Evolutionary conservation across 2,329 filamentous ascomycete genomes (phyloP).

Genomic region (Fusarium proliferatum): DNA sequence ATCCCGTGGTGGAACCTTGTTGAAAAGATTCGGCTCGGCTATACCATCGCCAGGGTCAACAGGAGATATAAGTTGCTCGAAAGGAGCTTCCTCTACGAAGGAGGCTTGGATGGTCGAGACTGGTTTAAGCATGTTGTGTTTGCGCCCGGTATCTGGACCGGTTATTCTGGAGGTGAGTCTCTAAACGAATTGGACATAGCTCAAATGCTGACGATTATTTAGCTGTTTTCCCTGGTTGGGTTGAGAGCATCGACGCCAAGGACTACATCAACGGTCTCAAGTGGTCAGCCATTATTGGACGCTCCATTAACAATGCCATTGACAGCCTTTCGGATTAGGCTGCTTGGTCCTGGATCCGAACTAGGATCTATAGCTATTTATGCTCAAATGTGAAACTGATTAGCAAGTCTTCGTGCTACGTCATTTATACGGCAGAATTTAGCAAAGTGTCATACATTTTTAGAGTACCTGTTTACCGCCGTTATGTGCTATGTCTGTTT

Average conservation of each 20-base stretch:
- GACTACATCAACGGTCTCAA: constrained; percentile 68
- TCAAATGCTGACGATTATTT: not conserved
- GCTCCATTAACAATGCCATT: constrained; percentile 60
- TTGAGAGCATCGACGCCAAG: constrained; percentile 70
- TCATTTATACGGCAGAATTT: too few species aligned
- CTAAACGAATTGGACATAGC: not conserved
- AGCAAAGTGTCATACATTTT: too few species aligned
- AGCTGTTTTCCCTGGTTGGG: constrained; percentile 72
- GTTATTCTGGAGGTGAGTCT: constrained; percentile 79
- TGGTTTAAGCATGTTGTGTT: constrained; percentile 99
- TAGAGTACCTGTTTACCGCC: too few species aligned
- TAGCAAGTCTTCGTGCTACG: not conserved
- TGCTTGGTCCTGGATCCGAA: not conserved
- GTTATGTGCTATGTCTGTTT: too few species aligned
- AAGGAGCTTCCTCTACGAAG: constrained; percentile 78
- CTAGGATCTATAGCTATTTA: not conserved
- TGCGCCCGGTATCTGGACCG: constrained; percentile 90
- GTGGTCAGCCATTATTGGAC: constrained; percentile 70
- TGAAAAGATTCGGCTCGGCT: constrained; percentile 72
- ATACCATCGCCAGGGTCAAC: constrained; percentile 75
- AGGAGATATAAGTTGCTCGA: constrained; percentile 87
- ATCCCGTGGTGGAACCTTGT: constrained; percentile 85
- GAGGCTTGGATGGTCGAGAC: constrained; percentile 79
- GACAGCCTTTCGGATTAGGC: constrained; percentile 47
- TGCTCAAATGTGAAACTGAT: not conserved